Evolutionary conservation across 495 filamentous ascomycete genomes (phyloP).

Genomic region (Penicillium atrosanguineum): DNA sequence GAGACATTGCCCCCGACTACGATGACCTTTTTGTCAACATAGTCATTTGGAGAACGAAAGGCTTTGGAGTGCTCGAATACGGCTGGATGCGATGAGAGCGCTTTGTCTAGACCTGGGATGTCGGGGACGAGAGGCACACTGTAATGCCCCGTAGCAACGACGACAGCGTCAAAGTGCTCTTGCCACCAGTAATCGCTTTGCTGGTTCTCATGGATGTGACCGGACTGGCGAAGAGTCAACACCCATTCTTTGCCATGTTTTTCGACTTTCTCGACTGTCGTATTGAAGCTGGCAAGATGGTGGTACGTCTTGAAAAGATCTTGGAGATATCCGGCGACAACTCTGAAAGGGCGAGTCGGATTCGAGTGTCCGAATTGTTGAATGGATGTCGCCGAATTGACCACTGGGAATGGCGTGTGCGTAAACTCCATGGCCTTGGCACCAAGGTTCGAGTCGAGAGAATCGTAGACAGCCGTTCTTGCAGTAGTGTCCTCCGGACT

Average conservation of each 20-base stretch:
- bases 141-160: slow-evolving; percentile 77
- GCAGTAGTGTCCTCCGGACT: slow-evolving; percentile 21
- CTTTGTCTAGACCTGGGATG: slow-evolving; percentile 28
- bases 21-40: slow-evolving; percentile 28
- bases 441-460: slow-evolving; percentile 32
- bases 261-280: slow-evolving; percentile 29
- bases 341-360: slow-evolving; percentile 24
- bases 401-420: slow-evolving; percentile 24
- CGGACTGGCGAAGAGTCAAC: slow-evolving; percentile 22
- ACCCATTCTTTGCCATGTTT: slow-evolving; percentile 23
- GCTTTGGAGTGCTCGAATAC: slow-evolving; percentile 28
- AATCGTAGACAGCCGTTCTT: slow-evolving; percentile 25
- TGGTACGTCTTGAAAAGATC: slow-evolving; percentile 23
- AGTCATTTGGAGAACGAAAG: slow-evolving; percentile 24
- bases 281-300: slow-evolving; percentile 24
- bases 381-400: slow-evolving; percentile 25
- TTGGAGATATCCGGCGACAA: slow-evolving; percentile 25
- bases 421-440: slow-evolving; percentile 28
- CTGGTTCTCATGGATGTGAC: slow-evolving; percentile 7
- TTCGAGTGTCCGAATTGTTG: slow-evolving; percentile 17
- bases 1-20: slow-evolving; percentile 33
- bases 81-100: slow-evolving; percentile 11
- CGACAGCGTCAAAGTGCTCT: slow-evolving; percentile 60
- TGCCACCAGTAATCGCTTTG: slow-evolving; percentile 31
- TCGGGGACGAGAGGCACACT: slow-evolving; percentile 62